Percentiles rank a stretch among this genome's conserved stretches.
Conservation (phyloP, 202 grass and related monocot genomes). For the Bolboschoenoplectus hybrid region DNA sequence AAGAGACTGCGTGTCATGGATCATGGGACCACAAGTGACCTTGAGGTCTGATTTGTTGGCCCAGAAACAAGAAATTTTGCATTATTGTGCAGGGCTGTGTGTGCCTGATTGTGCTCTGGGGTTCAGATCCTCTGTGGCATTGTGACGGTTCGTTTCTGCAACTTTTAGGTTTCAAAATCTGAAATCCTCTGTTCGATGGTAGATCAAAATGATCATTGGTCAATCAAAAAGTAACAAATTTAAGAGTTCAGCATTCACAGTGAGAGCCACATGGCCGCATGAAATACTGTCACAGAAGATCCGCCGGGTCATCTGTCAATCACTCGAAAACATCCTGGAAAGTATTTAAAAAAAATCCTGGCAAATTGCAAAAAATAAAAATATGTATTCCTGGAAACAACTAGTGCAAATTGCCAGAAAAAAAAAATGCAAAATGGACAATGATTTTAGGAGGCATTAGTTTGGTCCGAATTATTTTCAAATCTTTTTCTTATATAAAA, state of each 20-base stretch:
- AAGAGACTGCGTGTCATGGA: background rate
- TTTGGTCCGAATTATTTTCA: background rate
- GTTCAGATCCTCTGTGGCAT: background rate
- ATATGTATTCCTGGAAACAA: background rate
- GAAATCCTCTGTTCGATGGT: background rate
- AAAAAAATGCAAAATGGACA: background rate
- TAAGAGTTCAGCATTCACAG: background rate
- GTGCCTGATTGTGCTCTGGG: background rate
- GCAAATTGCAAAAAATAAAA: slow-evolving; percentile 10
- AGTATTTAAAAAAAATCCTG: slow-evolving; percentile 8
- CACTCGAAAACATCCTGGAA: slow-evolving; percentile 25
- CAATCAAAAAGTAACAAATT: background rate
- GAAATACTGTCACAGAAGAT: background rate
- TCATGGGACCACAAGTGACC: slow-evolving; percentile 1
- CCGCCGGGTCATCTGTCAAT: slow-evolving; percentile 14
- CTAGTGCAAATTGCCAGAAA: background rate
- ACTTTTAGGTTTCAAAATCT: background rate
- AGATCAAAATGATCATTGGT: background rate
- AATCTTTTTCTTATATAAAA: no score
- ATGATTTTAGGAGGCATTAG: background rate
- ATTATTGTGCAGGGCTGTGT: background rate
- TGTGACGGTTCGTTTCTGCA: background rate
- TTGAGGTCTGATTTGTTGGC: background rate
- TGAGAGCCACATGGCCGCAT: background rate
- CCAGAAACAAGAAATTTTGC: background rate